A percentile compares a stretch with the other conserved stretches of the same genome.
Evolutionary conservation across 2,329 filamentous ascomycete species (phyloP).

Genomic region (Pseudogymnoascus sp.): DNA sequence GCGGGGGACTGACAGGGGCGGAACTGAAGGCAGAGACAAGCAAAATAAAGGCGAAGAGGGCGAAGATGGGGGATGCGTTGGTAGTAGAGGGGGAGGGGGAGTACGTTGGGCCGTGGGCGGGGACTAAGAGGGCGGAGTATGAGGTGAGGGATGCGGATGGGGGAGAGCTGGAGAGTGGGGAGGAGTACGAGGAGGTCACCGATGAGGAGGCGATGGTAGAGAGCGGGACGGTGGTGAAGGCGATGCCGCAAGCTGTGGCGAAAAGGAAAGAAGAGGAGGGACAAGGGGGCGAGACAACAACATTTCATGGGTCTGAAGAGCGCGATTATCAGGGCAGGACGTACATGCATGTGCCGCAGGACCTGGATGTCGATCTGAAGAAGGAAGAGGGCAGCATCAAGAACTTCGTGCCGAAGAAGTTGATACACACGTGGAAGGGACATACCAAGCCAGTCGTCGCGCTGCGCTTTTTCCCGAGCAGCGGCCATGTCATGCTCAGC

Average conservation of each 20-base stretch:
- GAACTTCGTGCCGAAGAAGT: slow-evolving; percentile 92
- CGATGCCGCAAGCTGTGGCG: slow-evolving; percentile 47
- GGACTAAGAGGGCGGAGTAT: slow-evolving; percentile 65
- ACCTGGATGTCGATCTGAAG: slow-evolving; percentile 75
- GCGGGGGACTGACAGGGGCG: slow-evolving; percentile 46
- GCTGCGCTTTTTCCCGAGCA: slow-evolving; percentile 79
- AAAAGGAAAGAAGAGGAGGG: slow-evolving; percentile 47
- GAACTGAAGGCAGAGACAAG: slow-evolving; percentile 65
- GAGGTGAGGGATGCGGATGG: slow-evolving; percentile 69
- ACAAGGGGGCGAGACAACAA: slow-evolving; percentile 67
- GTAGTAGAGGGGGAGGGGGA: slow-evolving; percentile 80
- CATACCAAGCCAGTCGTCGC: slow-evolving; percentile 81
- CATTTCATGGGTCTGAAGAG: slow-evolving; percentile 76
- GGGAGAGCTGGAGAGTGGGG: slow-evolving; percentile 66
- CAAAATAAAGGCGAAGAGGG: slow-evolving; percentile 63
- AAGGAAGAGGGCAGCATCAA: slow-evolving; percentile 74
- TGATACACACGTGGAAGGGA: slow-evolving; percentile 81
- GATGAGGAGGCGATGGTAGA: slow-evolving; percentile 65
- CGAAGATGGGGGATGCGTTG: slow-evolving; percentile 76
- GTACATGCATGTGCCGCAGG: slow-evolving; percentile 95
- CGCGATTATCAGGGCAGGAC: slow-evolving; percentile 92
- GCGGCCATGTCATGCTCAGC: slow-evolving; percentile 82
- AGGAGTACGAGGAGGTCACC: slow-evolving; percentile 71
- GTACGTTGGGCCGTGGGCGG: slow-evolving; percentile 93
- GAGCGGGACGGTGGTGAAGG: slow-evolving; percentile 54